Evolutionary conservation across 345 rosid species (phyloP), one percentile per base, ranked within the genome.

Genomic region (Salix viminalis): DNA sequence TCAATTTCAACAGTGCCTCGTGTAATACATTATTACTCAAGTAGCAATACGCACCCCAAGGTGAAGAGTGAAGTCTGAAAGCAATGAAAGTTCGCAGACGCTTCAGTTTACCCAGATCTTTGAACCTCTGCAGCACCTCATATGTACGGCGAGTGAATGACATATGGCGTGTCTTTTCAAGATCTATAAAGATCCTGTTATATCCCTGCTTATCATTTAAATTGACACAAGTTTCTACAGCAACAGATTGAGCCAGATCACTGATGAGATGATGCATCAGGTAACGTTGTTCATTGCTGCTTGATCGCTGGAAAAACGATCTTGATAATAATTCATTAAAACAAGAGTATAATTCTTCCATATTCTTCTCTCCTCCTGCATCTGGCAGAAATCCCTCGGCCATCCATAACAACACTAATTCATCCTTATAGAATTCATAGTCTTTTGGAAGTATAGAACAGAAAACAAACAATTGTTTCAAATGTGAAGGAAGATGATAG

Each of bases 371-470:
- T 14, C 34, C 64, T 23, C 42, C 26, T 11, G 21, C 61, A 2
- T 13, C 64, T 32, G 56, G 72, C 60, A 77, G 26, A 1, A 69
- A 41, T 16, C 80, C 84, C 34, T 77, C 78, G 30, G 78, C 75
- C 72, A 77, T 81, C 84, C 84, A 81, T 34, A 77, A 18, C 2
- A 61, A 4, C 21, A 77, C 69, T 39, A 82, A 15, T 21, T 82
- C 74, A 13, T 75, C 64, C 80, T 78, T 65, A 10, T 75, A 67
- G 4, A 79, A 75, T 41, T 75, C 75, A 30, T 78, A 75, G 24
- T 71, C 75, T 6, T 75, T 82, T 1, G 81, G 77, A 65, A 82
- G 15, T 7, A 73, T 62, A 41, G 78, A 64, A 65, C 84, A 77
- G 19, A 73, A 81, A 21, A 67, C 74, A 50, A 81, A 81, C 28